Evolutionary conservation across 768 basidiomycete genomes (phyloP), one percentile per base, ranked within the genome.

Genomic region (Kwoniella botswanensis): DNA sequence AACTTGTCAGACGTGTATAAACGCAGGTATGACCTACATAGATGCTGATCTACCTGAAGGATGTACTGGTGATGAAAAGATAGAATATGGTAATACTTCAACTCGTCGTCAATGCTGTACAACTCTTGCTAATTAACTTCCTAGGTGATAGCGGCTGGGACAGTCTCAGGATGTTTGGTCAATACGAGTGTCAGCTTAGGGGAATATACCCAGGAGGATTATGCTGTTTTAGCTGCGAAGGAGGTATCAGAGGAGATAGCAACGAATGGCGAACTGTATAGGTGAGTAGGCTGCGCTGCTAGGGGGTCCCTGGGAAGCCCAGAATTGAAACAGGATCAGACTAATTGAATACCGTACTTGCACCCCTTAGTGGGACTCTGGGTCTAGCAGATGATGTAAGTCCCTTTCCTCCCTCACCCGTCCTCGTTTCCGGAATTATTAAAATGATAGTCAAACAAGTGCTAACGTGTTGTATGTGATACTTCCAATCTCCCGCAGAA

Each of bases 331-430:
- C 35, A 35, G 35, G 7, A 35, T 35, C 35, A 35, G 6, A 35
- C 35, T 35, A 6, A 6, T 35, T 35, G 35, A 35, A 1, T 35
- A 4, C 35, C 10, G 24, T 55, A 2, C 11, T 18, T 24, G 24
- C 54, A 18, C 24, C 54, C 9, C 26, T 6, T 7, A 64, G 63
- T 29, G 63, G 63, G 4, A 52, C 50, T 41, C 26, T 64, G 7
- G 63, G 63, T 12, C 18, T 64, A 11, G 63, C 63, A n/a, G 63
- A 54, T 29, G 63, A 64, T 42, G 63, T 64, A 22, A 64, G 52
- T 54, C 13, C 11, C 13, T 11, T 17, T 35, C 35, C 35, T 35
- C 35, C 35, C 35, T 3, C 35, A 35, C 35, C 7, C 7, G 1
- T 35, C 7, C 35, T 35, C 35, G 6, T 35, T 35, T 35, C 35